phyloP scores from a whole-genome alignment of 2,329 filamentous ascomycete genomes.

The Blastomyces percursus region DNA sequence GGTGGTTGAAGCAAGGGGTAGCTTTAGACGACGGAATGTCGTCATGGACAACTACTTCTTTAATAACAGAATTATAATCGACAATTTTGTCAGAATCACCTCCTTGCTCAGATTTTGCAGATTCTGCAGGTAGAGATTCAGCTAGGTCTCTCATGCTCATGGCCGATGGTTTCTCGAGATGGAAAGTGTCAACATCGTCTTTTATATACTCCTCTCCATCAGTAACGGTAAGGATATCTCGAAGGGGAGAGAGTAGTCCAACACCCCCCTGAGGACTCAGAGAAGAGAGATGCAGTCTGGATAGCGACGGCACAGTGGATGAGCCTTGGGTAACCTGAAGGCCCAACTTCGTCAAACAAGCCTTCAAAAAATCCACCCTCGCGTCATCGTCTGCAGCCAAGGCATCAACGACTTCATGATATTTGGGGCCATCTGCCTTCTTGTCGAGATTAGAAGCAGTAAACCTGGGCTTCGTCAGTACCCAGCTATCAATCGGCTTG shows the following conservation, averaged over 20 bases:
- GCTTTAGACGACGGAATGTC: slow-evolving; percentile 57
- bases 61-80: slow-evolving; percentile 64
- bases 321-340: slow-evolving; percentile 63
- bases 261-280: slow-evolving; percentile 52
- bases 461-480: slow-evolving; percentile 49
- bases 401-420: slow-evolving; percentile 56
- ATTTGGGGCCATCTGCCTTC: slow-evolving; percentile 56
- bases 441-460: slow-evolving; percentile 64
- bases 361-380: slow-evolving; percentile 64
- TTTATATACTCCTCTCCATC: slow-evolving; percentile 61
- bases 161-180: slow-evolving; percentile 56
- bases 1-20: slow-evolving; percentile 79
- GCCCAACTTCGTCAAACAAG: slow-evolving; percentile 67
- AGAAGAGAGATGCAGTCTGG: slow-evolving; percentile 70
- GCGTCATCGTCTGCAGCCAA: slow-evolving; percentile 58
- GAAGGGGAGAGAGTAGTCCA: slow-evolving; percentile 51
- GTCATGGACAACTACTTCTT: slow-evolving; percentile 64
- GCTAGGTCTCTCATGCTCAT: slow-evolving; percentile 49
- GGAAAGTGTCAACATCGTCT: slow-evolving; percentile 73
- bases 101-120: slow-evolving; percentile 25
- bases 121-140: slow-evolving; percentile 38
- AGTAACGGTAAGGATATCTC: slow-evolving; percentile 56
- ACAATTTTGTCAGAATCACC: slow-evolving; percentile 48
- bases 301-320: slow-evolving; percentile 64
- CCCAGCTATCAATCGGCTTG: slow-evolving; percentile 15